Evolutionary conservation across 2,329 filamentous ascomycete species (phyloP), one percentile per base, ranked within the genome.

Genomic region (Penicillium decumbens): DNA sequence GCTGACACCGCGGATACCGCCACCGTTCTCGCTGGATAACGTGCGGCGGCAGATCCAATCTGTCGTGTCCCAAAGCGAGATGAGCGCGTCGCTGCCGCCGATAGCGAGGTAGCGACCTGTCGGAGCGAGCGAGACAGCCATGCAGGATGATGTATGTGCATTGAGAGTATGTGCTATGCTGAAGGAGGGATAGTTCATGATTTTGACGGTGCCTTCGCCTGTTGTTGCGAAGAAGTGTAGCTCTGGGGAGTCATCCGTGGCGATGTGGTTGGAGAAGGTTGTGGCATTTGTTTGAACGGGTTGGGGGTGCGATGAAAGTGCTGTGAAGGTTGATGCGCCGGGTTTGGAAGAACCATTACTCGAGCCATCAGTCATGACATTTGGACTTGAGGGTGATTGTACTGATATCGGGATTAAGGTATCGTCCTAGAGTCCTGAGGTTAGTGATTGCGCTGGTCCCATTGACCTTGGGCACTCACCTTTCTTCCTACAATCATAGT

Each of bases 31-130:
- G 39, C 71, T 75, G 1, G 73, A 73, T 7, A 77, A 60, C 0
- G 75, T 77, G 33, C 75, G 72, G 24, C 68, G 70, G 53, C 75
- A 77, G 44, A 76, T 71, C 75, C 75, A 77, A 57, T 77, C 75
- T 2, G 68, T 74, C 4, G 75, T 77, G 60, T 77, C 75, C 74
- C 75, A 77, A 27, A 77, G 70, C 10, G 74, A 75, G 41, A 77
- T 75, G 28, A 77, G 65, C 9, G 75, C 73, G 59, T 77, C 75
- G 44, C 71, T 73, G 28, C 74, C 75, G 32, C 75, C 75, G 20
- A 76, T 63, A 18, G 75, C 75, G 23, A 77, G 66, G 56, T 77
- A 77, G 49, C 74, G 74, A 41, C 72, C 73, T 24, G 69, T 75
- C 1, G 75, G 75, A 10, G 72, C 71, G 27, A 75, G 73, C 10